Base-by-base conservation (phyloP, 139 green algal species). In the Dunaliella sp. region DNA sequence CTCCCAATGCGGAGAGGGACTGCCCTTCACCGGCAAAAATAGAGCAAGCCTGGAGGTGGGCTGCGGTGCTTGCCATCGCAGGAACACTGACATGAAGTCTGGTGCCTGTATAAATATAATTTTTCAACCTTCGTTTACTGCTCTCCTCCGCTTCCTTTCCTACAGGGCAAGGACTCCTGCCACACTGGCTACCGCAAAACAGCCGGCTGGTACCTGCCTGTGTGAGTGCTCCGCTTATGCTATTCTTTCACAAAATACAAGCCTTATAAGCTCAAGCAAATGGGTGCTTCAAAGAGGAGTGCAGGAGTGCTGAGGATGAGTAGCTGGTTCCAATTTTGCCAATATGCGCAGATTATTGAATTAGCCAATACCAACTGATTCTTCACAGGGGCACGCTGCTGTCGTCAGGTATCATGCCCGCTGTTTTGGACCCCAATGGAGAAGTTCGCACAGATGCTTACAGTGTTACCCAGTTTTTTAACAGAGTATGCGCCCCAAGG, bases 121-220 rank as follows among this genome's bases (percentile, higher is more conserved):
- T n/a, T n/a, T n/a, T n/a, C n/a, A n/a, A n/a, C n/a, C n/a, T n/a
- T n/a, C n/a, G n/a, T n/a, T n/a, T n/a, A n/a, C n/a, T n/a, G n/a
- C n/a, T n/a, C n/a, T n/a, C n/a, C n/a, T n/a, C n/a, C n/a, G n/a
- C n/a, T n/a, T n/a, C n/a, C n/a, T n/a, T n/a, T n/a, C n/a, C 30
- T 34, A 22, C 74, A 80, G 74, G 74, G 74, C 74, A 80, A 80
- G 74, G 31, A 80, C 30, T 80, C 74, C 30, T 80, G 74, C 74
- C 74, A 80, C 74, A 80, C 74, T 22, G 74, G 74, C 74, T 80
- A 80, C 21, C 74, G 74, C 74, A 80, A 80, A 22, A 80, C 74
- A 33, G 30, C 74, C 30, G 74, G 74, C 74, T 80, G 74, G 74
- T 36, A 33, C 74, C 21, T 80, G 74, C 74, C 74, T 34, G 74